A percentile compares a stretch with the other conserved stretches of the same genome.
phyloP scores from a whole-genome alignment of 495 filamentous ascomycete genomes.

The Talaromyces nanjingensis region DNA sequence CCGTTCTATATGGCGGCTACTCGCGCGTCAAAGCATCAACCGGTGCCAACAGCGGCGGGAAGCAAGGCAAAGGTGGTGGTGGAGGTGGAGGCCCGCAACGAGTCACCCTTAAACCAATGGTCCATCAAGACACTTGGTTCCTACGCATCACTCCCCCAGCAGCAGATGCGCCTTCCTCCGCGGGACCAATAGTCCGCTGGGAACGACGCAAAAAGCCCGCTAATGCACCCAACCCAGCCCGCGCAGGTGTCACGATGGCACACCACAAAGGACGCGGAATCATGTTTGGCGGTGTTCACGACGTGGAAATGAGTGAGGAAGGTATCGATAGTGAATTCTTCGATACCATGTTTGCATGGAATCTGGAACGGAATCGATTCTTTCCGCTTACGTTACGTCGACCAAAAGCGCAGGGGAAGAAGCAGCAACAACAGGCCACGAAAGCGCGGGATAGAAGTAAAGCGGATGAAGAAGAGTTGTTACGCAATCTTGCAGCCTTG shows the following conservation, averaged over 20 bases:
- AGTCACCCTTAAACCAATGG: conserved; percentile 70
- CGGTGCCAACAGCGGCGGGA: conserved; percentile 29
- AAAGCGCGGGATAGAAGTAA: conserved; percentile 62
- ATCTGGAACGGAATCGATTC: conserved; percentile 87
- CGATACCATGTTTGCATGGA: conserved; percentile 82
- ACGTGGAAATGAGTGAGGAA: conserved; percentile 89
- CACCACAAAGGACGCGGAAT: conserved; percentile 90
- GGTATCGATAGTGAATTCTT: conserved; percentile 96
- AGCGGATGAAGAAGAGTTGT: conserved; percentile 82
- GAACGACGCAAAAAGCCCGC: conserved; percentile 87
- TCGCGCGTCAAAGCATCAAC: conserved; percentile 71
- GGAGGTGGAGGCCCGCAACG: conserved; percentile 43
- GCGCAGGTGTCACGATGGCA: conserved; percentile 85
- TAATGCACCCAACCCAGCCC: conserved; percentile 74
- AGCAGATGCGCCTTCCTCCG: conserved; percentile 50
- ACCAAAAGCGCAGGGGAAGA: conserved; percentile 53
- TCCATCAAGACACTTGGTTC: conserved; percentile 94
- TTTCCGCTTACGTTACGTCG: conserved; percentile 75
- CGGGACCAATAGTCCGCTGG: conserved; percentile 72
- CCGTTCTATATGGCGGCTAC: conserved; percentile 88
- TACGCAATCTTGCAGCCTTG: conserved; percentile 75
- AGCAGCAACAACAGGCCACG: conserved; percentile 48
- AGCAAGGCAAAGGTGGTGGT: conserved; percentile 50
- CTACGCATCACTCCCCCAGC: conserved; percentile 69
- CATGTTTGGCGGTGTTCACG: conserved; percentile 89